Base-by-base conservation (phyloP, 257 asterid genomes). In the Voacanga thouarsii region DNA sequence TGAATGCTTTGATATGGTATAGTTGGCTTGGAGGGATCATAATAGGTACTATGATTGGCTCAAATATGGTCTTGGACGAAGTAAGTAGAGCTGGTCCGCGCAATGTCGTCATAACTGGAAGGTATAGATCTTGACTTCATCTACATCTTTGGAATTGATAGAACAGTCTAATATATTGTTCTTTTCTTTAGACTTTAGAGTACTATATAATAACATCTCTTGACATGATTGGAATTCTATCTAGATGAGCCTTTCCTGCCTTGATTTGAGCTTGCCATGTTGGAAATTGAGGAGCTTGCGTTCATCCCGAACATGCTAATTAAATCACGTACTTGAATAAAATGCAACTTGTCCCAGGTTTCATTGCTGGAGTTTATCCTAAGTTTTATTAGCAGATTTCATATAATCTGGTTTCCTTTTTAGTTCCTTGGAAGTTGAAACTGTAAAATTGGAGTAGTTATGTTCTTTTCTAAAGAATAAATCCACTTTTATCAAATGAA, bases 1-100 rank as follows among this genome's bases (percentile, higher is more conserved):
- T 95, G 97, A 89, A 88, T 80, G 94, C 85, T n/a, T 82, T 93
- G 83, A 85, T 95, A 79, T 93, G 99, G 99, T 93, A 93, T 73
- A 95, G 99, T 79, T 95, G 99, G 99, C 91, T 95, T 33, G 98
- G 98, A 77, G 98, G 99, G 75, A 83, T 95, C 80, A 90, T 95
- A 43, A 95, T 91, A 47, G 99, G 98, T 67, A 95, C 98, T 56
- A 93, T 95, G 99, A 90, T 93, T 72, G 98, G 99, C 78, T 84
- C 98, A 75, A 95, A 93, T 84, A 88, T 93, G 96, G 98, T 95
- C 78, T 87, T 95, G 84, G 99, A 95, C 66, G 98, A 95, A 79
- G 99, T 90, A 75, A 91, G 97, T 85, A 90, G 96, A 79, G 92
- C 92, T 55, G 99, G 99, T 76, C 98, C 99, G 0, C 97, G 99